Base-by-base conservation (phyloP, 2,329 filamentous ascomycete species). In the Lachnellula cervina region DNA sequence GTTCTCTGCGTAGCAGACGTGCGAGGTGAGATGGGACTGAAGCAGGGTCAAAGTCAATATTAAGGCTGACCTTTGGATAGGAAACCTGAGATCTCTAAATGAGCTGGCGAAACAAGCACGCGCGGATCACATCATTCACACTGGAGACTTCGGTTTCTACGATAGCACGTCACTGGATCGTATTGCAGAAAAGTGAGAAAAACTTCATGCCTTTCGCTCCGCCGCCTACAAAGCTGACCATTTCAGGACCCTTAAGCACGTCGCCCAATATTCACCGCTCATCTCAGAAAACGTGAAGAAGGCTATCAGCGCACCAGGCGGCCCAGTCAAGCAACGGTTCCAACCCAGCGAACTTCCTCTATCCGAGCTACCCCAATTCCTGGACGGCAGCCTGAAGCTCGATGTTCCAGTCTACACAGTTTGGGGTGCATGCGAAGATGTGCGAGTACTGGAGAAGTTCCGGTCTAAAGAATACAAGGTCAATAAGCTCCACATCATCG, bases 121-220 rank as follows among this genome's bases (percentile, higher is more conserved):
- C 71, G 94, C 94, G 67, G 91, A 97, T 76, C 91, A 97, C 77
- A 96, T 99, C 74, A 91, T 99, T 69, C 94, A 99, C 75, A 99
- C 94, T 19, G 94, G 94, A 73, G 94, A 99, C 73, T 99, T 99
- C 72, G 94, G 94, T 61, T 99, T 99, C 77, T 99, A 99, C 77
- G 94, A 99, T 73, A 89, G 96, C 68, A 90, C 87, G 53, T 99
- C 94, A 37, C 79, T 99, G 64, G 93, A 97, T 69, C 88, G 94
- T 69, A 97, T 99, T 77, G 94, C 94, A 42, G 94, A 99, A 74
- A 99, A 99, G 90, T 96, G 76, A 78, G 51, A 86, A 58, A 55
- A 11, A 51, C 9, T 34, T 43, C 17, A 19, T 53, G 21, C 54
- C 37, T 52, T 13, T 9, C 37, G 17, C 37, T 25, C 55, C 43